Evolutionary conservation across 805 yeast species (phyloP).

Genomic region (Pichia insulana): DNA sequence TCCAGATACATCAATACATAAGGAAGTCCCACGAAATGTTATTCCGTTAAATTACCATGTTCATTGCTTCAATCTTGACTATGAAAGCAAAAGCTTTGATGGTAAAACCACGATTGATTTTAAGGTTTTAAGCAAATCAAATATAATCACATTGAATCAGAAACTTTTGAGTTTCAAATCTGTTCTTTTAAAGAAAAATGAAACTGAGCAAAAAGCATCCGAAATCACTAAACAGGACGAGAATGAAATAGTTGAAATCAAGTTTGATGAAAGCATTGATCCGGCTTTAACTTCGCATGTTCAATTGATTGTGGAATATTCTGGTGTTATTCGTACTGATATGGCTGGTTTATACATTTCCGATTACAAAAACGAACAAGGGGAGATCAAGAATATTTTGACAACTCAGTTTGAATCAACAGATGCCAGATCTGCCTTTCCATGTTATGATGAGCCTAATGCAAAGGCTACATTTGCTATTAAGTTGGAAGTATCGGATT

Average conservation of each 20-base stretch:
- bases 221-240: constrained; percentile 26
- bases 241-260: constrained; percentile 55
- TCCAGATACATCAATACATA: constrained; percentile 40
- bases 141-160: constrained; percentile 40
- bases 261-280: constrained; percentile 32
- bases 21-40: constrained; percentile 35
- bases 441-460: constrained; percentile 50
- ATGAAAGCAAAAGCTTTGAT: constrained; percentile 33
- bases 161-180: constrained; percentile 31
- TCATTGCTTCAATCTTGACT: constrained; percentile 50
- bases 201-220: constrained; percentile 20
- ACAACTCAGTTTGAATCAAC: constrained; percentile 54
- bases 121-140: constrained; percentile 33
- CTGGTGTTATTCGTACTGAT: constrained; percentile 41
- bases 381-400: constrained; percentile 31
- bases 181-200: constrained; percentile 17
- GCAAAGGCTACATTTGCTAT: constrained; percentile 49
- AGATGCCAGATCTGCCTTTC: constrained; percentile 51
- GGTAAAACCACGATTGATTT: constrained; percentile 44
- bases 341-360: constrained; percentile 52
- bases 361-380: constrained; percentile 31
- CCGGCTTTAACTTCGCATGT: constrained; percentile 23
- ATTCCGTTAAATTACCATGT: constrained; percentile 70
- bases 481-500: constrained; percentile 25
- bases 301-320: constrained; percentile 29